phyloP scores from a whole-genome alignment of 257 asterid genomes.

The Perilla frutescens region DNA sequence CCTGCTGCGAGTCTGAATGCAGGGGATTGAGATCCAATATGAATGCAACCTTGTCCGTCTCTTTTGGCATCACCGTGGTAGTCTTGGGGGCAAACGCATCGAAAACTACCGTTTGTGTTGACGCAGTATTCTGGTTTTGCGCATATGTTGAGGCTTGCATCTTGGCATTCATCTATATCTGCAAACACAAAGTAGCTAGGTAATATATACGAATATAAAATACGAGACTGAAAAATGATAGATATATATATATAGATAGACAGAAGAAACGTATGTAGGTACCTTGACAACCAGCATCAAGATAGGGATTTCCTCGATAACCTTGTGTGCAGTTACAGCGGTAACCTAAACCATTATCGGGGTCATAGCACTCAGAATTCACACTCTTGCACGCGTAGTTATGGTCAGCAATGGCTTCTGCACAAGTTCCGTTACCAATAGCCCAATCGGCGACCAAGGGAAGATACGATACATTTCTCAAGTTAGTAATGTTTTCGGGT shows the following conservation, averaged over 20 bases:
- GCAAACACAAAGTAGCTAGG: neutral
- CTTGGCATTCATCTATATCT: constrained; percentile 45
- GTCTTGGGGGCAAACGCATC: constrained; percentile 40
- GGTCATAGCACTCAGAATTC: constrained; percentile 34
- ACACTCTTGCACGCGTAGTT: constrained; percentile 37
- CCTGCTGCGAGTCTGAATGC: constrained; percentile 30
- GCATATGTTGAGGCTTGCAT: constrained; percentile 14
- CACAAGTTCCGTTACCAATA: constrained; percentile 38
- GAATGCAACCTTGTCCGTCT: constrained; percentile 31
- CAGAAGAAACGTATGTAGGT: neutral
- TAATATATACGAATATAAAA: neutral
- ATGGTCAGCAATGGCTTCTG: constrained; percentile 22
- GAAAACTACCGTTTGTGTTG: constrained; percentile 26
- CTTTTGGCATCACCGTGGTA: constrained; percentile 36
- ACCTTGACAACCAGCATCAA: constrained; percentile 50
- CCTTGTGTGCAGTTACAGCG: constrained; percentile 48
- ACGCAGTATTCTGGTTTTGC: neutral
- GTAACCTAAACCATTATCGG: constrained; percentile 36
- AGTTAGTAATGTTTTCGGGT: neutral
- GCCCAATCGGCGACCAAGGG: constrained; percentile 52
- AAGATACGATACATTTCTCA: constrained; percentile 5
- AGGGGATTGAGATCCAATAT: neutral
- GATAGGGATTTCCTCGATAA: constrained; percentile 52
- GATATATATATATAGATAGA: too few relatives aligned
- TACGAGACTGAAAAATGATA: neutral